Evolutionary conservation across 768 basidiomycete species (phyloP).

Genomic region (Strobilomyces echinocephalus): DNA sequence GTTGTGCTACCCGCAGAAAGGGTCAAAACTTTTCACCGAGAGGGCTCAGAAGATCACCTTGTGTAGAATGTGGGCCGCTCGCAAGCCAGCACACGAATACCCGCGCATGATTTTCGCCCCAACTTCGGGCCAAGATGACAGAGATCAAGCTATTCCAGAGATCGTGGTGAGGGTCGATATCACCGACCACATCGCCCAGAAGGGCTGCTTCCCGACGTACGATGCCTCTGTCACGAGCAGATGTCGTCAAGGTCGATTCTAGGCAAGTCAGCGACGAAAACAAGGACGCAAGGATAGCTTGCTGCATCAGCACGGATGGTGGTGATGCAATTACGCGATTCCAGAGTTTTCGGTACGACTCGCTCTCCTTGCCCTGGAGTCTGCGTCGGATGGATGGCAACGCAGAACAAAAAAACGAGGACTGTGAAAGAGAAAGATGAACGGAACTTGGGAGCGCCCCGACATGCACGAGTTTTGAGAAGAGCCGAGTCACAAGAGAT

Average conservation of each 20-base stretch:
- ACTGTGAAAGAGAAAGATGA: slow-evolving; percentile 52
- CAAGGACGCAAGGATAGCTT: slow-evolving; percentile 56
- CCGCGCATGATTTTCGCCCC: slow-evolving; percentile 55
- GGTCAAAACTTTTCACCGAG: slow-evolving; percentile 2
- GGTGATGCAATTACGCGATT: slow-evolving; percentile 40
- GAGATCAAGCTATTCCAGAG: slow-evolving; percentile 46
- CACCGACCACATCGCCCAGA: slow-evolving; percentile 52
- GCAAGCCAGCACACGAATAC: slow-evolving; percentile 70
- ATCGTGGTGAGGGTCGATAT: slow-evolving; percentile 39
- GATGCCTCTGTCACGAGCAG: slow-evolving; percentile 34
- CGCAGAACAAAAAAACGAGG: slow-evolving; percentile 62
- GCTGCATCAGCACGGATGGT: slow-evolving; percentile 48
- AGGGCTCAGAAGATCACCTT: slow-evolving; percentile 18
- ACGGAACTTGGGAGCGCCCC: slow-evolving; percentile 57
- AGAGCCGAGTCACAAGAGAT: slow-evolving; percentile 44
- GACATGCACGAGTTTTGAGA: slow-evolving; percentile 63
- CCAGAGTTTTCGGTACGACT: slow-evolving; percentile 50
- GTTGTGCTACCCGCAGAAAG: slow-evolving; percentile 33
- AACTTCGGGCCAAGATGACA: slow-evolving; percentile 51
- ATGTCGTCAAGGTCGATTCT: slow-evolving; percentile 29
- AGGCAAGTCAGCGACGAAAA: slow-evolving; percentile 43
- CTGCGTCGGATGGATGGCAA: slow-evolving; percentile 46
- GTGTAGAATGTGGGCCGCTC: slow-evolving; percentile 35
- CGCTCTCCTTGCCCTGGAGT: slow-evolving; percentile 21
- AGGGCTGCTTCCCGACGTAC: slow-evolving; percentile 54